phyloP scores from a whole-genome alignment of 306 rosid genomes.

The Lathyrus tuberosus region DNA sequence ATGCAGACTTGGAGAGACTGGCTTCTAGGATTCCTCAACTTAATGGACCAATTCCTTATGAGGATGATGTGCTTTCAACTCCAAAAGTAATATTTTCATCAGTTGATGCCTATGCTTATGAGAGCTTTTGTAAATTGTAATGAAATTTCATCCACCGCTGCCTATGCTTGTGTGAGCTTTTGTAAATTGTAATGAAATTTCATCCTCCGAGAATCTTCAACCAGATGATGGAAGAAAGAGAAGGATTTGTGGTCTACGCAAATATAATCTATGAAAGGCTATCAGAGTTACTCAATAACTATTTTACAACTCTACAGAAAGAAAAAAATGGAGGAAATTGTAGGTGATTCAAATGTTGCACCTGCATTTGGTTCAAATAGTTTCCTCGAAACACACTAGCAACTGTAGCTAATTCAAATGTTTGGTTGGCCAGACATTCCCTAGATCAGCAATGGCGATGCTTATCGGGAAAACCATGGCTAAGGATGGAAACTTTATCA shows the following conservation, averaged over 20 bases:
- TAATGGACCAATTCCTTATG: slow-evolving; percentile 92
- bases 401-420: slow-evolving; percentile 67
- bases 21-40: slow-evolving; percentile 85
- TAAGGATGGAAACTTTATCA: slow-evolving; percentile 51
- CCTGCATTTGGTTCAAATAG: no score
- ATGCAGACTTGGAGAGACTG: slow-evolving; percentile 43
- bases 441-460: slow-evolving; percentile 88
- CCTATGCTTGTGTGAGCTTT: slow-evolving; percentile 5
- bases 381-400: slow-evolving; percentile 71
- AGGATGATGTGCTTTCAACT: slow-evolving; percentile 90
- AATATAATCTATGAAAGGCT: no score
- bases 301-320: no score
- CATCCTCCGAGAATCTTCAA: no score
- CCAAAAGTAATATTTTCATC: slow-evolving; percentile 57
- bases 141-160: not conserved
- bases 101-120: not conserved
- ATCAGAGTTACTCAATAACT: no score
- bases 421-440: no score
- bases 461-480: slow-evolving; percentile 90
- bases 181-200: no score
- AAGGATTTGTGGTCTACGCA: no score
- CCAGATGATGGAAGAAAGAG: no score
- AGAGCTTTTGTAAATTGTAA: no score
- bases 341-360: no score
- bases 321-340: no score